Conservation (phyloP, 495 filamentous ascomycete genomes). For the Cairneyella variabilis region DNA sequence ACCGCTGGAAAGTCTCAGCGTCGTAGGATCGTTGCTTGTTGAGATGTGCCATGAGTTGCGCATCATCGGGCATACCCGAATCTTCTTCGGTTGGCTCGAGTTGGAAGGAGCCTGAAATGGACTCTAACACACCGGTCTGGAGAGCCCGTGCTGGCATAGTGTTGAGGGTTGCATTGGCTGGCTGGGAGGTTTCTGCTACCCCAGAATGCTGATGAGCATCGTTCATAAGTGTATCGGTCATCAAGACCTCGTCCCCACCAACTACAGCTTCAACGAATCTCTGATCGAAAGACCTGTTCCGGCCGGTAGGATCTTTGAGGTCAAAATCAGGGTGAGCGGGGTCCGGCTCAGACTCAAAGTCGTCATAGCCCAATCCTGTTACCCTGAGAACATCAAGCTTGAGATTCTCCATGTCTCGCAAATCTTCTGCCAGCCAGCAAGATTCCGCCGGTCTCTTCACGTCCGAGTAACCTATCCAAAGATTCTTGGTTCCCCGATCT, state of each 20-base stretch:
- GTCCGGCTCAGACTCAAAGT: slow-evolving; percentile 8
- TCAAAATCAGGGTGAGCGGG: slow-evolving; percentile 17
- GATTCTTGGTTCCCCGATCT: background rate
- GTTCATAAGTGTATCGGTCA: background rate
- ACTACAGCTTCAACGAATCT: slow-evolving; percentile 26
- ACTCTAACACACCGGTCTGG: background rate
- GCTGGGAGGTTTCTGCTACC: background rate
- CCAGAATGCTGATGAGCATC: background rate
- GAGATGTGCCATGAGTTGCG: background rate
- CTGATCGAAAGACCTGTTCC: slow-evolving; percentile 19
- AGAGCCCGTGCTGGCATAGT: too few relatives aligned
- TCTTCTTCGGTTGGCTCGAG: background rate
- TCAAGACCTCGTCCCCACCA: background rate
- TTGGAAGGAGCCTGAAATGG: background rate
- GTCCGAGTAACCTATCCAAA: slow-evolving; percentile 24
- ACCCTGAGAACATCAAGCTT: slow-evolving; percentile 22
- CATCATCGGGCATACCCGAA: too few relatives aligned
- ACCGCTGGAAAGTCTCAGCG: slow-evolving; percentile 17
- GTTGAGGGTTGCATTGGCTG: background rate
- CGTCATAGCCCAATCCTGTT: slow-evolving; percentile 25
- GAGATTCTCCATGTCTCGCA: slow-evolving; percentile 15
- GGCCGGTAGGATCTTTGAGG: slow-evolving; percentile 17
- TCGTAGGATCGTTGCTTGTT: slow-evolving; percentile 15
- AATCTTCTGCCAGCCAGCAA: slow-evolving; percentile 20
- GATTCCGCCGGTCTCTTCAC: background rate